These are phyloP conservation scores for Rhizophagus prolifer DNA, from an alignment of 192 early-diverging fungal species.

Conservation along the genomic window DNA sequence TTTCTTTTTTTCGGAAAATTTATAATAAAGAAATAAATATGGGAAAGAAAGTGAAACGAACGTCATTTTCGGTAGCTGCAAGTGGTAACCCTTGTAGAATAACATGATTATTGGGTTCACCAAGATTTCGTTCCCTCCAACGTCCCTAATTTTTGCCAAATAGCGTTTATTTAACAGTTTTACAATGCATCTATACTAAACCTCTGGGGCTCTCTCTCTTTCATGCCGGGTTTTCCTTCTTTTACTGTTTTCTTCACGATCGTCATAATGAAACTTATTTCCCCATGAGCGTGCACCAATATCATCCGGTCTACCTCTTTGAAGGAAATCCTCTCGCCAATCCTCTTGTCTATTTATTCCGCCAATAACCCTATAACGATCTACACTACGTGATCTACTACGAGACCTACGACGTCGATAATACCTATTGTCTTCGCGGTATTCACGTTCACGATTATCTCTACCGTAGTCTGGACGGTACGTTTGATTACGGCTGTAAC, in stretches of 20 bases:
- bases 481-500: conserved; percentile 20
- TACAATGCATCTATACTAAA: background rate
- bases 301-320: conserved; percentile 5
- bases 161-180: background rate
- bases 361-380: background rate
- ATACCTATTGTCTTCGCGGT: conserved; percentile 18
- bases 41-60: conserved; percentile 22
- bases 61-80: conserved; percentile 32
- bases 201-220: background rate
- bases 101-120: conserved; percentile 41
- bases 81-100: conserved; percentile 40
- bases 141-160: conserved; percentile 1
- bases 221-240: conserved; percentile 9
- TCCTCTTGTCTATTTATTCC: background rate
- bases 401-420: background rate
- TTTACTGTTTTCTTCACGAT: conserved; percentile 5
- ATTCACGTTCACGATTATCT: conserved; percentile 13
- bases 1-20: background rate
- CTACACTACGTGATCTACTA: conserved; percentile 10
- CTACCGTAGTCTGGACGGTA: conserved; percentile 27
- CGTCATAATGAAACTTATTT: conserved; percentile 6
- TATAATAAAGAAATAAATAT: background rate
- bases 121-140: conserved; percentile 21
- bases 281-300: conserved; percentile 8
- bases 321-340: conserved; percentile 10